phyloP scores from a whole-genome alignment of 441 rosid genomes.

The Erodium texanum region DNA sequence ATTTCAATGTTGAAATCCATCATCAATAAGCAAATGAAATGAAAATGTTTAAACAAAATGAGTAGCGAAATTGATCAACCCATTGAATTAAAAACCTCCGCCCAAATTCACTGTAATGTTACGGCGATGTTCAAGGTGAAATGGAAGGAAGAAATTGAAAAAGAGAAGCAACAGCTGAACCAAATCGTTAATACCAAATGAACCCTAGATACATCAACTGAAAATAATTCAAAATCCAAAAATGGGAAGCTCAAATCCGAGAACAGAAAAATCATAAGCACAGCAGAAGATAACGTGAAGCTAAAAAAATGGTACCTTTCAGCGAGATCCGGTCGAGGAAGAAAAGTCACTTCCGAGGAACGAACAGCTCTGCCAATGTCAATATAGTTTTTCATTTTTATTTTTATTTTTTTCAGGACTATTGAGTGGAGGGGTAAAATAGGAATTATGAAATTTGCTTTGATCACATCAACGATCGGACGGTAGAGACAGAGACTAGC shows the following conservation, averaged over 20 bases:
- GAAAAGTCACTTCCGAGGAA: neutral
- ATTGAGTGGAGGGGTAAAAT: neutral
- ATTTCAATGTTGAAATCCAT: neutral
- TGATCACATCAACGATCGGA: neutral
- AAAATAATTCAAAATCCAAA: neutral
- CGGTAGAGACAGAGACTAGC: neutral
- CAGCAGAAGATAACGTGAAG: neutral
- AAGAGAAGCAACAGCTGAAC: neutral
- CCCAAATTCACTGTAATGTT: neutral
- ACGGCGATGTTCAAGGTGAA: no score
- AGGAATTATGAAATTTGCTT: neutral
- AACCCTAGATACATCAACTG: neutral
- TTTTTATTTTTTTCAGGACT: no score
- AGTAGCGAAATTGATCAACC: neutral
- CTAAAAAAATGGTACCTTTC: neutral
- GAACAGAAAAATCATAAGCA: neutral
- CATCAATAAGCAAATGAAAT: neutral
- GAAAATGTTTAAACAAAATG: neutral
- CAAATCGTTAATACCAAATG: constrained; percentile 1
- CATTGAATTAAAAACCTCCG: neutral
- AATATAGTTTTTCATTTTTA: no score
- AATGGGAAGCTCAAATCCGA: no score
- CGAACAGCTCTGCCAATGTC: no score
- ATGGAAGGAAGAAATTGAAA: neutral
- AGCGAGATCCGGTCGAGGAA: neutral